Evolutionary conservation across 2,329 filamentous ascomycete genomes (phyloP).

Genomic region (Colletotrichum aenigma): DNA sequence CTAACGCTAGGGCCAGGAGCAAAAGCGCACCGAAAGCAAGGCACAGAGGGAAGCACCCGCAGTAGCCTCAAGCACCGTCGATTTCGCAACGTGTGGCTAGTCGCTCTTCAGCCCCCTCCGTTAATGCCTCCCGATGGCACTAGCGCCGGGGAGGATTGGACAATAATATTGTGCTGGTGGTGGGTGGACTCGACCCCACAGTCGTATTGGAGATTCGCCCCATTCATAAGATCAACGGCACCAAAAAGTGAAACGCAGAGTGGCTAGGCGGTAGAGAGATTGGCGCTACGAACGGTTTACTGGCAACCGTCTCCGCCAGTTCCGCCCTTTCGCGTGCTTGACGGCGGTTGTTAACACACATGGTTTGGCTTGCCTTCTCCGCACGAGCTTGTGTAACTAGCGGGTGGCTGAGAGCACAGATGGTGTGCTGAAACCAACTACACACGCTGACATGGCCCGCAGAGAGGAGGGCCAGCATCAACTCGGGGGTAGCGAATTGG

Average conservation of each 20-base stretch:
- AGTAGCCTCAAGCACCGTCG: conserved; percentile 12
- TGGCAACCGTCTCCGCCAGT: neutral
- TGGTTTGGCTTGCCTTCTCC: neutral
- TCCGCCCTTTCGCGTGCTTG: neutral
- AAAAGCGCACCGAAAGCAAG: conserved; percentile 8
- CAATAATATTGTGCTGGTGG: neutral
- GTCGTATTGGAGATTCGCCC: neutral
- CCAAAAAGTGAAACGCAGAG: neutral
- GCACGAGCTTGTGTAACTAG: neutral
- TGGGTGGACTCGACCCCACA: conserved; percentile 1
- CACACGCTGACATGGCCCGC: neutral
- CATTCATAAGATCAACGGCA: neutral
- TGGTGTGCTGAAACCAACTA: neutral
- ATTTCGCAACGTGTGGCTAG: neutral
- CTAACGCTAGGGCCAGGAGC: neutral
- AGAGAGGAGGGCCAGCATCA: neutral
- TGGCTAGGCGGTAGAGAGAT: neutral
- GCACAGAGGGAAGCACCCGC: conserved; percentile 1
- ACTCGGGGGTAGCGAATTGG: neutral
- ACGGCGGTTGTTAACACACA: neutral
- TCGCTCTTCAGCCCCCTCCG: neutral
- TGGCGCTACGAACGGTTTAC: neutral
- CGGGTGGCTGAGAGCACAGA: neutral
- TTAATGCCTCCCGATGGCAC: neutral
- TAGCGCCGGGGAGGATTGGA: neutral